Conservation (phyloP, 2,329 filamentous ascomycete genomes). For the Xylariaceae sp. region DNA sequence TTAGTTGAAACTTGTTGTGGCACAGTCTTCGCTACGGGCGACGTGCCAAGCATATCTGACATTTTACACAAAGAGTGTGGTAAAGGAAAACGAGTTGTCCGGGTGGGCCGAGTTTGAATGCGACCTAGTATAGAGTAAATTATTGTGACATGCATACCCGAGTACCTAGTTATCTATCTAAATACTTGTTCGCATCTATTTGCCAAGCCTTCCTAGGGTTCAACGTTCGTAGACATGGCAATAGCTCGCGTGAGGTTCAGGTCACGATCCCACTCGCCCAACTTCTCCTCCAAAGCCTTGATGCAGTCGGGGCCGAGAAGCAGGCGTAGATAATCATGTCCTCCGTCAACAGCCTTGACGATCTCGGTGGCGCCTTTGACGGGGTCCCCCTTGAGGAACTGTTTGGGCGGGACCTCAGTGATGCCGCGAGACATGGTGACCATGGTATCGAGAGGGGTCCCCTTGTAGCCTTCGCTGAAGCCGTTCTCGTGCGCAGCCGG, state of each 20-base stretch:
- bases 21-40: too few relatives aligned
- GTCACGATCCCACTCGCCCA: constrained; percentile 23
- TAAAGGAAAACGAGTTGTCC: too few relatives aligned
- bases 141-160: too few relatives aligned
- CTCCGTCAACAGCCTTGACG: constrained; percentile 26
- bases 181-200: too few relatives aligned
- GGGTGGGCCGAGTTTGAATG: too few relatives aligned
- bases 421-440: constrained; percentile 8
- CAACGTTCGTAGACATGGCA: constrained; percentile 17
- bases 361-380: constrained; percentile 30
- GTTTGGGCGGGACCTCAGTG: constrained; percentile 15
- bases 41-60: too few relatives aligned
- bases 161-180: too few relatives aligned
- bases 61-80: too few relatives aligned
- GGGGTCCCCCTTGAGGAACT: constrained; percentile 23
- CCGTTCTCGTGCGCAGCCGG: constrained; percentile 20
- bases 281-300: constrained; percentile 18
- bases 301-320: constrained; percentile 27
- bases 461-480: constrained; percentile 29
- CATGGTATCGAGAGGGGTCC: constrained; percentile 28
- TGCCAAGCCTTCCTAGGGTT: too few relatives aligned
- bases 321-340: constrained; percentile 31
- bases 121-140: too few relatives aligned
- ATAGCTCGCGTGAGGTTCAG: constrained; percentile 28
- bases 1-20: too few relatives aligned